Evolutionary conservation across 2,329 filamentous ascomycete genomes (phyloP).

Genomic region (Colletotrichum shisoi): DNA sequence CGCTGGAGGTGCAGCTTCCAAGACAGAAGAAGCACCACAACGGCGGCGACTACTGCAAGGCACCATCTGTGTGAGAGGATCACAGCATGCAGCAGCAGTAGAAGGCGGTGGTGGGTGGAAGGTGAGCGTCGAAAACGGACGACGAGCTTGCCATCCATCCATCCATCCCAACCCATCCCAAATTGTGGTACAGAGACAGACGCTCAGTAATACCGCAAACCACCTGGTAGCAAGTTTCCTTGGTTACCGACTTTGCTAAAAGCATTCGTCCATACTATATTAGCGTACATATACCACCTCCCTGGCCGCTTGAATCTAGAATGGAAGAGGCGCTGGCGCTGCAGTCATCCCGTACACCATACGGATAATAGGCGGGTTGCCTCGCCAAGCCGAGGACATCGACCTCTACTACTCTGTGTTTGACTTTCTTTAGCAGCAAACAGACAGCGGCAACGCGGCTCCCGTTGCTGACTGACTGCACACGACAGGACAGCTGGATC

Average conservation of each 20-base stretch:
- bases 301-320: conserved; percentile 24
- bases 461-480: conserved; percentile 16
- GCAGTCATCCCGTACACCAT: conserved; percentile 20
- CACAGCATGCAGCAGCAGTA: conserved; percentile 27
- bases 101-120: not conserved
- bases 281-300: conserved; percentile 20
- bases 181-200: not conserved
- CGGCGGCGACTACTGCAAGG: conserved; percentile 38
- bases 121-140: conserved; percentile 12
- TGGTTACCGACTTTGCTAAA: conserved; percentile 12
- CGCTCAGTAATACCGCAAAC: not conserved
- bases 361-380: conserved; percentile 23
- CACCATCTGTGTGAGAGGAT: conserved; percentile 32
- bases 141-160: not conserved
- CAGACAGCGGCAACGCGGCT: conserved; percentile 23
- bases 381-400: conserved; percentile 20
- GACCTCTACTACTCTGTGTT: not conserved
- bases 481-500: conserved; percentile 18
- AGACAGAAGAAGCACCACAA: conserved; percentile 35
- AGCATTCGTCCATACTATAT: conserved; percentile 27
- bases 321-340: conserved; percentile 22
- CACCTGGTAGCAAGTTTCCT: not conserved
- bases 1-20: conserved; percentile 37
- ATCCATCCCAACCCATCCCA: not conserved
- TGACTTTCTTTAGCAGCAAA: conserved; percentile 14